Evolutionary conservation across 2,329 filamentous ascomycete species (phyloP), one percentile per base, ranked within the genome.

Genomic region (Aspergillus bombycis): DNA sequence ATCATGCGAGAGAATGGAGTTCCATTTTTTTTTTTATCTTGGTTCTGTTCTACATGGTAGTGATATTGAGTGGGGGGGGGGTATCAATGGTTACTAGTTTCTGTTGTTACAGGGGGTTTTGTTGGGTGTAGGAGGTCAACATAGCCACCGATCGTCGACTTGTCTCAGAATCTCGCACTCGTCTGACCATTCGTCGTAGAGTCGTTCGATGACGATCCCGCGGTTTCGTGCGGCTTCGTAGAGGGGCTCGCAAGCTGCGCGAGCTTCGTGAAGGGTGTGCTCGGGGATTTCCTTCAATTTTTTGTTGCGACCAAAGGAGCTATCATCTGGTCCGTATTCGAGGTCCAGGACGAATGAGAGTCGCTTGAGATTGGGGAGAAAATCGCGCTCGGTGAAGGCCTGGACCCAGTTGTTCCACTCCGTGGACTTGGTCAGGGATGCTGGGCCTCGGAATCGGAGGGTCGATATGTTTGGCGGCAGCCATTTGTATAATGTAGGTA

Each of bases 321-420:
- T 14, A 9, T 50, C 8, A 7, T 23, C 9, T 21, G 26, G 9
- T 32, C 60, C 52, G 30, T 67, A 69, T 36, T 68, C 41, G 11
- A 72, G 52, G 62, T 74, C 72, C 2, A 73, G 60, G 6, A 69
- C 67, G n/a, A 71, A 70, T 6, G 66, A 68, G 10, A 74, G 55
- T 10, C 55, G 58, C 41, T 69, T 54, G 16, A 75, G 54, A 1
- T 70, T 63, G 2, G 70, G 70, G 4, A 73, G 60, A 41, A 68
- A 74, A 0, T 62, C 58, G 1, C 30, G 21, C 9, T 67, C 67
- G 12, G 61, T 56, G 36, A 75, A 75, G 2, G 71, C 57, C 8
- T 57, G 46, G 12, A 72, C 28, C 71, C 72, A 73, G 23, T 69
- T 63, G 1, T 58, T 1, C 71, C 73, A 73, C 4, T 68, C 50